Conservation (phyloP, 1,284 basidiomycete genomes). For the Schizophyllum commune region DNA sequence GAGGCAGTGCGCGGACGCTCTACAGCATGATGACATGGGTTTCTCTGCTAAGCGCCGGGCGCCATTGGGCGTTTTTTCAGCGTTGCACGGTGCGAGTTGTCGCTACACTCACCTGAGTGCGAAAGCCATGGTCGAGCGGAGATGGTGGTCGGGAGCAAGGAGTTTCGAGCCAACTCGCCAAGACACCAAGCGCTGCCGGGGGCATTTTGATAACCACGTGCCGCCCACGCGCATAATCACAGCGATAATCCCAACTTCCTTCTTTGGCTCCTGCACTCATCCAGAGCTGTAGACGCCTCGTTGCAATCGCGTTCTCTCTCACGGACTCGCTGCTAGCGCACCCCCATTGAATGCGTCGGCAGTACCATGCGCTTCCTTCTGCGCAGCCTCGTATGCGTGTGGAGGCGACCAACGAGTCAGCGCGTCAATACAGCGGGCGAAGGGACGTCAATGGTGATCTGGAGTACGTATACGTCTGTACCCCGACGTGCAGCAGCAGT, state of each 20-base stretch:
- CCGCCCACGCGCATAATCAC: too few species aligned
- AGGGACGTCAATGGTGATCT: too few species aligned
- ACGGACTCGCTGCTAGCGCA: background rate
- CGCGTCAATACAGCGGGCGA: too few species aligned
- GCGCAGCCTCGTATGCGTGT: background rate
- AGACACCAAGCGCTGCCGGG: background rate
- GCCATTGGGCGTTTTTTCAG: background rate
- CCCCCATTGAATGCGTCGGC: background rate
- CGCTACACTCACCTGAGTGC: background rate
- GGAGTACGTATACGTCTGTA: too few species aligned
- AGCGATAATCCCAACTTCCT: too few species aligned
- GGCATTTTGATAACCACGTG: background rate
- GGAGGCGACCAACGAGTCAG: too few species aligned
- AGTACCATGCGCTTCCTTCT: background rate
- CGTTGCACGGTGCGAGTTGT: background rate
- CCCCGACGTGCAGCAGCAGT: too few species aligned
- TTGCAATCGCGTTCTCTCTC: background rate
- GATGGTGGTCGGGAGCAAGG: background rate
- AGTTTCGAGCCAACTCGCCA: background rate
- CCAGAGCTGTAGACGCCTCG: background rate
- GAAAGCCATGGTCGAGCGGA: background rate
- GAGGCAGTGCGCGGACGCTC: too few species aligned
- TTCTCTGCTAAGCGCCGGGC: background rate
- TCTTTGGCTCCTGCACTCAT: background rate
- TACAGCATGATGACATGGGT: too few species aligned